Evolutionary conservation across 108 stramenopile genomes (phyloP).

Genomic region (Heterococcus sp.): DNA sequence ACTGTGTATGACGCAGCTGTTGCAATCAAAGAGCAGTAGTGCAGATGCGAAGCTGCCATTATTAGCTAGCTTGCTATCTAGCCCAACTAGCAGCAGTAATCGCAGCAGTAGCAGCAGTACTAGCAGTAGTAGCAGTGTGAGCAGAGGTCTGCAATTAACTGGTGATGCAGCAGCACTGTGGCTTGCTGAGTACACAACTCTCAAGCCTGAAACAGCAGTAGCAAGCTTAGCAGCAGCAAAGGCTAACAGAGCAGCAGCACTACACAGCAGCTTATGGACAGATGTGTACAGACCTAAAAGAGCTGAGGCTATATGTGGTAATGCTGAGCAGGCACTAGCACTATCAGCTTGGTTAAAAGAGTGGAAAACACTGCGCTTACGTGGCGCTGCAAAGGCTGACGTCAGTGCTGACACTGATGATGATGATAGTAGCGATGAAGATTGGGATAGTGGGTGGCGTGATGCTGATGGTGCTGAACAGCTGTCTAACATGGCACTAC

Average conservation of each 20-base stretch:
- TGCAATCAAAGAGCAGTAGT: no score
- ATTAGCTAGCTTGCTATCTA: neutral
- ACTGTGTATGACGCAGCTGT: no score
- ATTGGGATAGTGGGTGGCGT: no score
- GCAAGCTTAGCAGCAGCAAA: neutral
- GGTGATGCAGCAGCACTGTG: neutral
- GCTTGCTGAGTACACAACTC: neutral
- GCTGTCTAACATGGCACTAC: constrained; percentile 26
- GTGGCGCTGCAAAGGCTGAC: neutral
- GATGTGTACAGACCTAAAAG: constrained; percentile 5
- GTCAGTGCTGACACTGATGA: neutral
- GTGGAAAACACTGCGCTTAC: constrained; percentile 11
- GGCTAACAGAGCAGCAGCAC: neutral
- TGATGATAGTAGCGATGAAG: constrained; percentile 5
- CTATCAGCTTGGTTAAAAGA: constrained; percentile 19
- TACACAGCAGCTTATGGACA: neutral
- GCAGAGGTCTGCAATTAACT: neutral
- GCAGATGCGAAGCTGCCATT: neutral
- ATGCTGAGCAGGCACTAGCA: neutral
- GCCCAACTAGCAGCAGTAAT: neutral
- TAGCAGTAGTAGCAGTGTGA: neutral
- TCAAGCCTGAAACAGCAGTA: neutral
- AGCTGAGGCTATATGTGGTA: constrained; percentile 16
- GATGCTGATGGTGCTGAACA: neutral
- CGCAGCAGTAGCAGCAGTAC: neutral